Percentiles rank a stretch among this genome's conserved stretches.
phyloP scores from a whole-genome alignment of 2,329 filamentous ascomycete species.

The Ophiostoma perfectum region DNA sequence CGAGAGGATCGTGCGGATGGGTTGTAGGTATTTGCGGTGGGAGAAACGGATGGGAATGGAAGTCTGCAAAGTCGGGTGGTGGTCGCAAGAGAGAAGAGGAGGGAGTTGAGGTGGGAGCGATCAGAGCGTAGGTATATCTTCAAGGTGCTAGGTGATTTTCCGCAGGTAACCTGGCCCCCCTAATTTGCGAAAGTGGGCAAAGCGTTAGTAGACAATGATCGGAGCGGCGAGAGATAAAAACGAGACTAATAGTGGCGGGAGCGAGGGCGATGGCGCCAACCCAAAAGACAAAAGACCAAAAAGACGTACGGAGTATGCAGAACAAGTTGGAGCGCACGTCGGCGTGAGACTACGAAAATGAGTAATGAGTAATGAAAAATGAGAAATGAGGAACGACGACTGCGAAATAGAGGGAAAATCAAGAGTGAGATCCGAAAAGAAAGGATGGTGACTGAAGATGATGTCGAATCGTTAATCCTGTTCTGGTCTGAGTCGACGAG shows the following conservation, averaged over 20 bases:
- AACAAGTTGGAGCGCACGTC: neutral
- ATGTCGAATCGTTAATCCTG: no score
- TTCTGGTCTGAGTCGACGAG: neutral
- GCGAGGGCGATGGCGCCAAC: neutral
- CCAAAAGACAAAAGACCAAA: no score
- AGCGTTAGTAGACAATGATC: neutral
- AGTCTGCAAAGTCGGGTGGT: neutral
- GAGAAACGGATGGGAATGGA: neutral
- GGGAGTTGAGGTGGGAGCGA: conserved; percentile 11
- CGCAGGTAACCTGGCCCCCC: conserved; percentile 13
- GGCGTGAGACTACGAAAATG: neutral
- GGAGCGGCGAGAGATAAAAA: conserved; percentile 12
- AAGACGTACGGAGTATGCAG: neutral
- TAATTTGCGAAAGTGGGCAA: conserved; percentile 22
- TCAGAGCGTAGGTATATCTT: conserved; percentile 3
- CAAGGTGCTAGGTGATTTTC: neutral
- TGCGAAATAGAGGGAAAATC: neutral
- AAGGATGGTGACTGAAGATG: no score
- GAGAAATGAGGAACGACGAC: neutral
- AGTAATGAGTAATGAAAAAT: neutral
- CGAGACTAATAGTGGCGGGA: conserved; percentile 2
- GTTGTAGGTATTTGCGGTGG: neutral
- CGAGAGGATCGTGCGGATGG: neutral
- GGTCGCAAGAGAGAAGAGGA: conserved; percentile 5
- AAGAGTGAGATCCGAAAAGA: neutral